Conservation (phyloP, 1,139 yeast genomes). For the Candida pseudocylindracea region DNA sequence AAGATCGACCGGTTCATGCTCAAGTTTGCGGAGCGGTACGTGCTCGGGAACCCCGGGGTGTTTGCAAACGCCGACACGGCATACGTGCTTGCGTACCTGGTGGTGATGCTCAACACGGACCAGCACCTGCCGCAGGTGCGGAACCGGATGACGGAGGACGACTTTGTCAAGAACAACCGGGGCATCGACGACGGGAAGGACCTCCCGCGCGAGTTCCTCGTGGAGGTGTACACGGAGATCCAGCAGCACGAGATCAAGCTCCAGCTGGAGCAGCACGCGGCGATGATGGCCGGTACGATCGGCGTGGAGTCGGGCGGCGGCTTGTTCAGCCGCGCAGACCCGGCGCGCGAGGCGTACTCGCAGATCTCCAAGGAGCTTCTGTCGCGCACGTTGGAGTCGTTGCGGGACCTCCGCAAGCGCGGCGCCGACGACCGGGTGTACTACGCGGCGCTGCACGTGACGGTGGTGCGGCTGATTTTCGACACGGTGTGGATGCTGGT, state of each 20-base stretch:
- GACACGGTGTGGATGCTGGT: conserved; percentile 96
- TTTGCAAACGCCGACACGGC: conserved; percentile 92
- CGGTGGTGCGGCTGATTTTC: conserved; percentile 83
- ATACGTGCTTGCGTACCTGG: conserved; percentile 79
- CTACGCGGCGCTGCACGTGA: conserved; percentile 49
- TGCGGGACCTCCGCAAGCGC: conserved; percentile 41
- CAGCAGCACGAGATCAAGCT: conserved; percentile 67
- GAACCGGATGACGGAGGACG: conserved; percentile 71
- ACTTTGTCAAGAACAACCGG: conserved; percentile 62
- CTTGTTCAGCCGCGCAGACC: conserved; percentile 55
- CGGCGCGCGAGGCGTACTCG: conserved; percentile 67
- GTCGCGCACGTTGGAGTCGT: conserved; percentile 67
- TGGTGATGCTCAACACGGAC: conserved; percentile 85
- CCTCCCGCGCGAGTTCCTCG: conserved; percentile 52
- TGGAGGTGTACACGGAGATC: conserved; percentile 55
- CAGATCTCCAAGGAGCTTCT: conserved; percentile 89
- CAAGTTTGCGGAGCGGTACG: conserved; percentile 85
- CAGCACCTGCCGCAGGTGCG: conserved; percentile 76
- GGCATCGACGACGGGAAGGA: conserved; percentile 92
- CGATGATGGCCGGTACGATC: conserved; percentile 46
- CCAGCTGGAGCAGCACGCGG: conserved; percentile 87
- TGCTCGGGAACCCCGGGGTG: conserved; percentile 63
- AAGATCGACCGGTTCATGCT: conserved; percentile 93
- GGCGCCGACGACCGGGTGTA: conserved; percentile 13
- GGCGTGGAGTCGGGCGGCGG: conserved; percentile 22